Conservation (phyloP, 73 alveolate species). For the Stentor coeruleus region DNA sequence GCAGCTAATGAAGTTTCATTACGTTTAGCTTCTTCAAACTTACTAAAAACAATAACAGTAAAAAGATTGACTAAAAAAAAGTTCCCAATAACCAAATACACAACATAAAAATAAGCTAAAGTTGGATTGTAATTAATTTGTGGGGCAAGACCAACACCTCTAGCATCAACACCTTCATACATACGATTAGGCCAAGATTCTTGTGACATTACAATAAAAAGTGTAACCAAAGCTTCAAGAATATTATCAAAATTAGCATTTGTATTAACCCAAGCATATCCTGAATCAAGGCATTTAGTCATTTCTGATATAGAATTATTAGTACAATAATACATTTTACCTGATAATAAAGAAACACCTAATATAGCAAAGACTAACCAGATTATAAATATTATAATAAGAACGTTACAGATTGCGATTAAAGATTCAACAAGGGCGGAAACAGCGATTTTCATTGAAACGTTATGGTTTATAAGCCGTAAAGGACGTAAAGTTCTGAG, state of each 20-base stretch:
- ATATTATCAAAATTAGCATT: conserved; percentile 83
- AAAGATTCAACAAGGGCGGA: conserved; percentile 83
- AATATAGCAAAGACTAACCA: conserved; percentile 91
- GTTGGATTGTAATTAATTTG: conserved; percentile 55
- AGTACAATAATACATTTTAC: conserved; percentile 64
- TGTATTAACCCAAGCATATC: conserved; percentile 55
- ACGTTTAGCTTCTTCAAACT: conserved; percentile 62
- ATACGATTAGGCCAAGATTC: conserved; percentile 94
- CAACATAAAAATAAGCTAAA: conserved; percentile 69
- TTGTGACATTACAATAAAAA: conserved; percentile 77
- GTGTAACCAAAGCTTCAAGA: conserved; percentile 74
- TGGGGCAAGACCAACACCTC: conserved; percentile 64
- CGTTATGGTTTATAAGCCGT: conserved; percentile 80
- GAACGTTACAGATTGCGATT: conserved; percentile 71
- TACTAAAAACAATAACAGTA: conserved; percentile 88
- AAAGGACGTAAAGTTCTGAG: conserved; percentile 91
- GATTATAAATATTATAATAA: conserved; percentile 73
- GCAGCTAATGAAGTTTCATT: conserved; percentile 39
- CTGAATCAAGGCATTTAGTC: conserved; percentile 43
- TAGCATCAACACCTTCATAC: conserved; percentile 67
- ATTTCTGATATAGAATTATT: conserved; percentile 13
- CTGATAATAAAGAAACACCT: conserved; percentile 74
- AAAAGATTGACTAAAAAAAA: conserved; percentile 89
- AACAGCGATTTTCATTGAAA: conserved; percentile 80
- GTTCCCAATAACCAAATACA: conserved; percentile 81